Percentiles rank a stretch among this genome's conserved stretches.
These are phyloP conservation scores for Spathaspora hagerdaliae DNA, from an alignment of 805 yeast species.

Conservation along the genomic window DNA sequence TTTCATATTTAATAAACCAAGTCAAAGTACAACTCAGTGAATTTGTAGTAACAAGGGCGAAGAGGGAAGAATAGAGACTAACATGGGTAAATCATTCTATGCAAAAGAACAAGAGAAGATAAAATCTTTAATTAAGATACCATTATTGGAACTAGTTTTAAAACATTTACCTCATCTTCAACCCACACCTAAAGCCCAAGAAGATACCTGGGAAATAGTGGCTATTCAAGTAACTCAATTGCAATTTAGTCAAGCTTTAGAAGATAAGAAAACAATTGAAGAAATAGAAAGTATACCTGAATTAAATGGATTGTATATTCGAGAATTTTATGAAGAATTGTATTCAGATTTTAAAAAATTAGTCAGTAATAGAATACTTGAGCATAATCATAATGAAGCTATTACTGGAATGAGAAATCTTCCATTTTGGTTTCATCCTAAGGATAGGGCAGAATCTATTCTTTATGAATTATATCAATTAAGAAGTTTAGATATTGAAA, in stretches of 20 bases:
- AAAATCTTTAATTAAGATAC: constrained; percentile 18
- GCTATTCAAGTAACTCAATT: constrained; percentile 27
- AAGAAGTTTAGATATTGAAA: constrained; percentile 19
- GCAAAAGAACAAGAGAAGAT: constrained; percentile 21
- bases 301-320: constrained; percentile 21
- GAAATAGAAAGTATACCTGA: constrained; percentile 20
- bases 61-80: neutral
- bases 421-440: neutral
- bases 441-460: constrained; percentile 12
- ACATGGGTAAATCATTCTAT: constrained; percentile 20
- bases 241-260: constrained; percentile 11
- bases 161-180: constrained; percentile 31
- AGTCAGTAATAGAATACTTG: neutral
- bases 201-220: constrained; percentile 30
- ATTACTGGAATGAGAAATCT: neutral
- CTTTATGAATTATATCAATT: constrained; percentile 20
- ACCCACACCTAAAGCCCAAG: constrained; percentile 16
- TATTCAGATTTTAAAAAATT: constrained; percentile 11
- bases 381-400: neutral
- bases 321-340: constrained; percentile 15
- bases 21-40: no score
- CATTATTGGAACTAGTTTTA: constrained; percentile 24
- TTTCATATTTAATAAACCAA: no score
- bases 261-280: constrained; percentile 4
- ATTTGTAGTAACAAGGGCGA: no score